These are phyloP conservation scores for Trypanosomatidae sp. DNA, from an alignment of 208 protist genomes.

Conservation along the genomic window DNA sequence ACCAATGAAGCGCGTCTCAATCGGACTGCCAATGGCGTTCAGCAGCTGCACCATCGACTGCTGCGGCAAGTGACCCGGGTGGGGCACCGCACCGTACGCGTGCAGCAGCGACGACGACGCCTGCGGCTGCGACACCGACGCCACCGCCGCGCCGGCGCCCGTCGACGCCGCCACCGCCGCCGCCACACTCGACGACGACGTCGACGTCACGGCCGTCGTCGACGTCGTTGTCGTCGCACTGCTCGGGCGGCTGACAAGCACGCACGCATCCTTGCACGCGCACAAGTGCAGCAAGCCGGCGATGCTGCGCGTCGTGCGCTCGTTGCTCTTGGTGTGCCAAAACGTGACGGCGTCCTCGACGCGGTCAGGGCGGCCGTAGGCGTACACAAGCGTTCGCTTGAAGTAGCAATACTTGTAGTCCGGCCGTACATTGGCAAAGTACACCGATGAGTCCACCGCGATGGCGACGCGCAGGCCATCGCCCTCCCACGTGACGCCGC, in stretches of 20 bases:
- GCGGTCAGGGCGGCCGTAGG: constrained; percentile 85
- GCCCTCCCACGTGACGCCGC: constrained; percentile 90
- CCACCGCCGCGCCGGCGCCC: too few relatives aligned
- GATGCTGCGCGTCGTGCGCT: constrained; percentile 85
- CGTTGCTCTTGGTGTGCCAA: constrained; percentile 89
- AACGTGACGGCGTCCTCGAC: constrained; percentile 91
- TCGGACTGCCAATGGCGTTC: constrained; percentile 91
- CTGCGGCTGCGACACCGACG: too few relatives aligned
- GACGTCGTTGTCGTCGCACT: too few relatives aligned
- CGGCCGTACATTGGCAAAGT: constrained; percentile 95
- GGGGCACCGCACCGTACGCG: too few relatives aligned
- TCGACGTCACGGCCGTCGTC: too few relatives aligned
- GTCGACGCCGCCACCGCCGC: too few relatives aligned
- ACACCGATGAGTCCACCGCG: constrained; percentile 92
- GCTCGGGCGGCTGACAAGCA: constrained; percentile 70
- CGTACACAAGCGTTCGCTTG: constrained; percentile 86
- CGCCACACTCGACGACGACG: too few relatives aligned
- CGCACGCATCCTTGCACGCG: constrained; percentile 73
- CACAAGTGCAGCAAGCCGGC: constrained; percentile 69
- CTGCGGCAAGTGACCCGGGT: too few relatives aligned
- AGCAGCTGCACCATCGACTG: constrained; percentile 82
- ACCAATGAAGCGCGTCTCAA: constrained; percentile 88
- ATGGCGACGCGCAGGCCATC: constrained; percentile 89
- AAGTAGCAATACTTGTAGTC: constrained; percentile 94
- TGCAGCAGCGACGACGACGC: too few relatives aligned